Percentiles rank a stretch among this genome's conserved stretches.
phyloP scores from a whole-genome alignment of 768 basidiomycete genomes.

The Mycena epipterygia region DNA sequence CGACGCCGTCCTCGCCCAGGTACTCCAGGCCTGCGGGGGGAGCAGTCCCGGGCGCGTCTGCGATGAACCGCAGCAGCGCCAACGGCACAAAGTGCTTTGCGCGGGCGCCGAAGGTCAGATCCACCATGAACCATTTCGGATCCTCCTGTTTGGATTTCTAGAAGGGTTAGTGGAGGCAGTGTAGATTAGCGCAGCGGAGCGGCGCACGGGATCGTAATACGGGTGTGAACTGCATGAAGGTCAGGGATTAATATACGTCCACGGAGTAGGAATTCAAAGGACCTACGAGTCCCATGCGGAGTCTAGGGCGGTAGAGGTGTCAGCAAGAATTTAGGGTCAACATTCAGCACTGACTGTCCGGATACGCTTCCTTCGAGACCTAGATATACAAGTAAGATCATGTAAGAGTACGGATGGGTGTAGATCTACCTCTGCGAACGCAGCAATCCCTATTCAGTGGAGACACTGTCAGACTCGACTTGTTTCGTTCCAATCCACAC shows the following conservation, averaged over 20 bases:
- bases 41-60: slow-evolving; percentile 50
- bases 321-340: slow-evolving; percentile 17
- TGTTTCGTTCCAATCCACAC: slow-evolving; percentile 29
- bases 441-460: slow-evolving; percentile 74
- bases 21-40: slow-evolving; percentile 74
- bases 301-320: slow-evolving; percentile 60
- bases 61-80: slow-evolving; percentile 77
- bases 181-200: background rate
- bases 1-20: slow-evolving; percentile 71
- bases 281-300: slow-evolving; percentile 91
- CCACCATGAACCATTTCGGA: slow-evolving; percentile 96
- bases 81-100: slow-evolving; percentile 84
- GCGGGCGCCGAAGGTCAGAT: slow-evolving; percentile 76
- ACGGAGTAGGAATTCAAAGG: slow-evolving; percentile 16
- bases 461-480: slow-evolving; percentile 10
- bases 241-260: slow-evolving; percentile 23
- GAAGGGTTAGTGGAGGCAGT: background rate
- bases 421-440: slow-evolving; percentile 77
- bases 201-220: slow-evolving; percentile 79
- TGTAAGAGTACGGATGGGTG: slow-evolving; percentile 6
- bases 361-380: slow-evolving; percentile 89
- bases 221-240: slow-evolving; percentile 68
- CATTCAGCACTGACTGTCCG: slow-evolving; percentile 76
- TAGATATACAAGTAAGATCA: slow-evolving; percentile 42
- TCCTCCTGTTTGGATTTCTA: slow-evolving; percentile 84